Conservation (phyloP, 345 rosid genomes). For the Boechera divaricarpa region DNA sequence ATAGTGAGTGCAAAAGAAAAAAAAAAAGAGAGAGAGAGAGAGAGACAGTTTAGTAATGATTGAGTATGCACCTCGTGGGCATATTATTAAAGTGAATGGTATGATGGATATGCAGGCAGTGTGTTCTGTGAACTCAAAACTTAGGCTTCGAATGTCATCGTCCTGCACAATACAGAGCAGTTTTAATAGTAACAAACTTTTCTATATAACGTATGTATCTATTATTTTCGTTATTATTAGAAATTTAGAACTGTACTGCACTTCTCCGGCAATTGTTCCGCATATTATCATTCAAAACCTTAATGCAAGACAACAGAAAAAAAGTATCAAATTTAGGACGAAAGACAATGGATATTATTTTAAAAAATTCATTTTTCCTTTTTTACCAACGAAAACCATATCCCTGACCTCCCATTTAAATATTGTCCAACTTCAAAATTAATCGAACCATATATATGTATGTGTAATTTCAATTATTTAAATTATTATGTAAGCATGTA, state of each 20-base stretch:
- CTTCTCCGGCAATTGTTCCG: too few relatives aligned
- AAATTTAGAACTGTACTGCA: too few relatives aligned
- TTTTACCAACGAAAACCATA: not conserved
- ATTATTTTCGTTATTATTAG: too few relatives aligned
- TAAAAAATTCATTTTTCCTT: not conserved
- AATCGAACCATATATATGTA: constrained; percentile 15
- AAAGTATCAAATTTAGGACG: too few relatives aligned
- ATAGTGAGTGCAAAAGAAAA: not conserved
- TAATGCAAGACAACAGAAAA: too few relatives aligned
- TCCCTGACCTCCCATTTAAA: too few relatives aligned
- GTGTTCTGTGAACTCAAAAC: constrained; percentile 3
- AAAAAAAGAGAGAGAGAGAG: not conserved
- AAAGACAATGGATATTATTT: too few relatives aligned
- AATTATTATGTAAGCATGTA: constrained; percentile 28
- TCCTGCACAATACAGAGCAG: too few relatives aligned
- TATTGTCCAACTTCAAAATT: not conserved
- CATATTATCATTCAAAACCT: too few relatives aligned
- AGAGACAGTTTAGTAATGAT: constrained; percentile 37
- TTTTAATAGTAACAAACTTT: too few relatives aligned
- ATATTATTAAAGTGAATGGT: constrained; percentile 21
- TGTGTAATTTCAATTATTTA: not conserved
- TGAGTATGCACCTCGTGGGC: constrained; percentile 31
- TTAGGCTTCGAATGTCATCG: too few relatives aligned
- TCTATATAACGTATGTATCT: too few relatives aligned
- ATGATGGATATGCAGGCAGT: constrained; percentile 25